Percentiles rank a stretch among this genome's conserved stretches.
Conservation (phyloP, 2,329 filamentous ascomycete species). For the Aureobasidium sp. region DNA sequence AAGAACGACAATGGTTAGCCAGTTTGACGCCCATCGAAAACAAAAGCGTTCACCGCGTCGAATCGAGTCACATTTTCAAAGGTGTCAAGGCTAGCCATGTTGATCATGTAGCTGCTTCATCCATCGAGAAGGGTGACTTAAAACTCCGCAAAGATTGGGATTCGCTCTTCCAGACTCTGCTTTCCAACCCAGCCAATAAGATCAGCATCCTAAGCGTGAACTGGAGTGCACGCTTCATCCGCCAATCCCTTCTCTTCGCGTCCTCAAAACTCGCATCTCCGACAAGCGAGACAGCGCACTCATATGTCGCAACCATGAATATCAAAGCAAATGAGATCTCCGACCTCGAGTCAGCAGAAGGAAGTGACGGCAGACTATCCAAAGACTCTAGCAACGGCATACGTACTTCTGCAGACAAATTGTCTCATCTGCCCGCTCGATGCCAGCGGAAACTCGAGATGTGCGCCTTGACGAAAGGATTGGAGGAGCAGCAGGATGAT, state of each 20-base stretch:
- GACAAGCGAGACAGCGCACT: neutral
- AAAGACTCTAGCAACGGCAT: conserved; percentile 22
- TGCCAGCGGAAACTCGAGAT: conserved; percentile 4
- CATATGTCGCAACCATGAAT: conserved; percentile 17
- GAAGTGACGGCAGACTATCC: conserved; percentile 26
- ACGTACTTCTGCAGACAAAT: conserved; percentile 37
- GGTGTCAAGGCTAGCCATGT: conserved; percentile 30
- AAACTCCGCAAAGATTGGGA: conserved; percentile 32
- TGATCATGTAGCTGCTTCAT: conserved; percentile 20
- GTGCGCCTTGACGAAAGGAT: neutral
- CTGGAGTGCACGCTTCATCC: conserved; percentile 40
- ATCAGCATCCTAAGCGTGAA: conserved; percentile 40
- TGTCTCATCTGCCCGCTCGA: conserved; percentile 22
- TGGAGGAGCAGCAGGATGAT: neutral
- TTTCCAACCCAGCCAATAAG: neutral
- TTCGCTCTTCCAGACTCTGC: conserved; percentile 26
- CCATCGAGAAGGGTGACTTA: conserved; percentile 28
- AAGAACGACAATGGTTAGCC: conserved; percentile 33
- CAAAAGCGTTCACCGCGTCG: conserved; percentile 35
- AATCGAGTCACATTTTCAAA: conserved; percentile 33
- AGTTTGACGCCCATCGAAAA: conserved; percentile 34
- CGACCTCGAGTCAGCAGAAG: conserved; percentile 21
- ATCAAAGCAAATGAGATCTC: conserved; percentile 33
- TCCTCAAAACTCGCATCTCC: neutral
- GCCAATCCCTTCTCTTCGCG: conserved; percentile 17